Conservation (phyloP, 2,329 filamentous ascomycete genomes). For the Nemania bipapillata region DNA sequence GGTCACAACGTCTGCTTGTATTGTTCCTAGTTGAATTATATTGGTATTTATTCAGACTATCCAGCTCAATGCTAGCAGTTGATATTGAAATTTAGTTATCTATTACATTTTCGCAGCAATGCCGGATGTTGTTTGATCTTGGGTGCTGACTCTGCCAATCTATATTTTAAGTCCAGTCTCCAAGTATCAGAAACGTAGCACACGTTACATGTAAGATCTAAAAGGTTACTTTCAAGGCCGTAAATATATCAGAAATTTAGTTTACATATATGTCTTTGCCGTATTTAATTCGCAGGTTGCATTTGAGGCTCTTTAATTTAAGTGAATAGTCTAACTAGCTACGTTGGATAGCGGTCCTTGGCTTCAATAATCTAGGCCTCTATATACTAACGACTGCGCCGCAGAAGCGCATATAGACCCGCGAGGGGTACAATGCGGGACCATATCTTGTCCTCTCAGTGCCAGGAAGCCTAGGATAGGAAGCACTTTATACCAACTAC, state of each 20-base stretch:
- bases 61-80: neutral
- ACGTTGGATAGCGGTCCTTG: neutral
- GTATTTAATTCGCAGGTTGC: neutral
- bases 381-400: constrained; percentile 20
- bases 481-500: constrained; percentile 8
- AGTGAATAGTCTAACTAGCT: neutral
- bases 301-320: too few species aligned
- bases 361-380: neutral
- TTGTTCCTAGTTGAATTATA: neutral
- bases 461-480: neutral
- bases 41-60: neutral
- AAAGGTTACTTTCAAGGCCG: too few species aligned
- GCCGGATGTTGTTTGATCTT: too few species aligned
- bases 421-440: constrained; percentile 8
- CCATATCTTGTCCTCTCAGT: neutral
- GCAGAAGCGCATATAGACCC: constrained; percentile 18
- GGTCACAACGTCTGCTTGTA: too few species aligned
- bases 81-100: neutral
- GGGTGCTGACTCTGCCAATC: too few species aligned
- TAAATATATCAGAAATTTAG: neutral
- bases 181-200: too few species aligned
- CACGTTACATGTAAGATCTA: too few species aligned
- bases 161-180: too few species aligned
- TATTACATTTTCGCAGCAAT: neutral
- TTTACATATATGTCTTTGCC: neutral